These are phyloP conservation scores for Bipolaris gigantea DNA, from an alignment of 2,329 filamentous ascomycete species.

Conservation along the genomic window DNA sequence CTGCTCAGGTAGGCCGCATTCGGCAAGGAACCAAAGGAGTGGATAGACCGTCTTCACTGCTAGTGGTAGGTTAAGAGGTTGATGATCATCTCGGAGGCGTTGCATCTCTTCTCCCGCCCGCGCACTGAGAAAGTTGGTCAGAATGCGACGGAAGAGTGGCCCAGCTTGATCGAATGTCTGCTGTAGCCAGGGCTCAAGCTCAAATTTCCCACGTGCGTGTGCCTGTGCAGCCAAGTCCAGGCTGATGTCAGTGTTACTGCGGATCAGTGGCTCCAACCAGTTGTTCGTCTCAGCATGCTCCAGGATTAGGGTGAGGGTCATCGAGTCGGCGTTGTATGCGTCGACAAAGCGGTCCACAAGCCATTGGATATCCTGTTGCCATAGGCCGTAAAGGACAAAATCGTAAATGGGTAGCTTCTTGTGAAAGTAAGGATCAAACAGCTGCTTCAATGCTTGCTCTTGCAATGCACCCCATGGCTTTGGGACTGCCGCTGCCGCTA, in stretches of 20 bases:
- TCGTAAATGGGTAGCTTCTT: slow-evolving; percentile 77
- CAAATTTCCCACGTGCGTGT: slow-evolving; percentile 77
- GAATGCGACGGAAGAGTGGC: slow-evolving; percentile 67
- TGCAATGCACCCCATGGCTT: slow-evolving; percentile 77
- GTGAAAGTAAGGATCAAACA: slow-evolving; percentile 81
- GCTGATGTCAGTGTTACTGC: slow-evolving; percentile 78
- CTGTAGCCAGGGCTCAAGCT: slow-evolving; percentile 79
- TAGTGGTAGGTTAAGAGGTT: slow-evolving; percentile 71
- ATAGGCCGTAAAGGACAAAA: slow-evolving; percentile 88
- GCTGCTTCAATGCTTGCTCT: slow-evolving; percentile 71
- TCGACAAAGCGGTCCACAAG: slow-evolving; percentile 79
- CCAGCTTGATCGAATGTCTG: slow-evolving; percentile 66
- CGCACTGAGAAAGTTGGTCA: slow-evolving; percentile 80
- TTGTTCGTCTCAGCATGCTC: slow-evolving; percentile 79
- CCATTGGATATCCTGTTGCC: slow-evolving; percentile 88
- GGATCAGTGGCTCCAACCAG: slow-evolving; percentile 82
- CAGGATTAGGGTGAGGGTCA: slow-evolving; percentile 69
- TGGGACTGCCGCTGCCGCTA: slow-evolving; percentile 74
- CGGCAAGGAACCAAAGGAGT: slow-evolving; percentile 73
- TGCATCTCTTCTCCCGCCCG: slow-evolving; percentile 81
- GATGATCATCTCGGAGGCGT: slow-evolving; percentile 70
- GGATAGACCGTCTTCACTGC: slow-evolving; percentile 83
- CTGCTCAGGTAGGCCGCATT: slow-evolving; percentile 58
- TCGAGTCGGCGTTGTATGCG: slow-evolving; percentile 69
- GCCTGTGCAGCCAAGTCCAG: slow-evolving; percentile 85